phyloP scores from a whole-genome alignment of 208 protist genomes.

The Wallacemonas sp. region DNA sequence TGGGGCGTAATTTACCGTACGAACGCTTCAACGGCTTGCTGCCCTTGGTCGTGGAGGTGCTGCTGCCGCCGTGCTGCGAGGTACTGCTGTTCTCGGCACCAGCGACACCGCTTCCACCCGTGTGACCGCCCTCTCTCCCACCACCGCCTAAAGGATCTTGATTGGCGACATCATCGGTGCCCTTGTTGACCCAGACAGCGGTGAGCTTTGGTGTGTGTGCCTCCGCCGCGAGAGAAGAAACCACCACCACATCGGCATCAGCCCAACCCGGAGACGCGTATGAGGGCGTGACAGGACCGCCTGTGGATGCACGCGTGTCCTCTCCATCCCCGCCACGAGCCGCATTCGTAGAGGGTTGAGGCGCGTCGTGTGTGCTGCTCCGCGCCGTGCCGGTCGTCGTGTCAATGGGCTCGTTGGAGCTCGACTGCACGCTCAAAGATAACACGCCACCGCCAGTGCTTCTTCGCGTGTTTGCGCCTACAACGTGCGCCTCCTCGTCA shows the following conservation, averaged over 20 bases:
- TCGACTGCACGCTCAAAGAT: not conserved
- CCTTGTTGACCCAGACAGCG: too few species aligned
- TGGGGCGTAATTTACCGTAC: constrained; percentile 6
- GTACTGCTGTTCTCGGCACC: not conserved
- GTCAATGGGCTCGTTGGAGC: not conserved
- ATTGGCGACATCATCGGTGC: too few species aligned
- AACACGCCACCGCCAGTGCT: too few species aligned
- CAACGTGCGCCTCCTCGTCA: not conserved
- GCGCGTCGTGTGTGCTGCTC: not conserved
- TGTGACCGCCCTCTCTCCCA: too few species aligned
- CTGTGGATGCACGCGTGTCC: too few species aligned
- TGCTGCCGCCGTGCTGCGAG: not conserved
- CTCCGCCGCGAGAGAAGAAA: too few species aligned
- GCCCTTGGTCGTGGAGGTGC: not conserved
- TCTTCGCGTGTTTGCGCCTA: not conserved
- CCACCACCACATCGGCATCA: not conserved
- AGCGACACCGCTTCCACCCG: too few species aligned
- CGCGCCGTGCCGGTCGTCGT: not conserved
- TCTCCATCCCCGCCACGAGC: too few species aligned
- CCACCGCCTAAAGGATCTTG: too few species aligned
- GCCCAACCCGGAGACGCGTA: not conserved
- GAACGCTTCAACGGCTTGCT: not conserved
- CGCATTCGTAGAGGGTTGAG: too few species aligned
- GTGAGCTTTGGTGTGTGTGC: too few species aligned
- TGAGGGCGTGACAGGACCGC: not conserved